Conservation (phyloP, 176 grass and related monocot species). For the Otatea glauca region DNA sequence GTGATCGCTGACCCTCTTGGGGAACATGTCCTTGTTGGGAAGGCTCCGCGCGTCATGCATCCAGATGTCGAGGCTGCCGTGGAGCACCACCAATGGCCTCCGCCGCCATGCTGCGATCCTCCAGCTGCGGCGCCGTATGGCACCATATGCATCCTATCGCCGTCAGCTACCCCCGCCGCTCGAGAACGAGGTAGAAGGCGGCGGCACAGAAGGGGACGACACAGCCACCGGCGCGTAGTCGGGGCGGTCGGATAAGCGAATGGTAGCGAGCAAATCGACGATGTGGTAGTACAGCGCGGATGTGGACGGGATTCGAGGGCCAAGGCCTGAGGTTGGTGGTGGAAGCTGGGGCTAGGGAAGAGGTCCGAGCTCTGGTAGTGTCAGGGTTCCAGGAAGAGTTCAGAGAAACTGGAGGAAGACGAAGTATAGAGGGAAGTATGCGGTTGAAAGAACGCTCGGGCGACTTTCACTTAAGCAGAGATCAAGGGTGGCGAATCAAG, state of each 20-base stretch:
- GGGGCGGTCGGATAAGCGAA: conserved; percentile 52
- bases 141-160: conserved; percentile 54
- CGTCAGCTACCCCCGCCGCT: conserved; percentile 27
- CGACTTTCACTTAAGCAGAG: too few species aligned
- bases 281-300: conserved; percentile 57
- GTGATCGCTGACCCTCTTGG: conserved; percentile 63
- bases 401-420: too few species aligned
- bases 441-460: too few species aligned
- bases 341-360: conserved; percentile 49
- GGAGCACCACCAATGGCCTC: conserved; percentile 71
- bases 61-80: conserved; percentile 79
- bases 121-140: conserved; percentile 28
- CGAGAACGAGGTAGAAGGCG: conserved; percentile 38
- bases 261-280: conserved; percentile 57
- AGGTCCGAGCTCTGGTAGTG: conserved; percentile 36
- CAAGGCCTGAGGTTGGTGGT: conserved; percentile 21
- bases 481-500: too few species aligned
- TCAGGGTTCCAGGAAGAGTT: too few species aligned
- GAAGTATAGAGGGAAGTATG: too few species aligned
- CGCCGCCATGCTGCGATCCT: conserved; percentile 42
- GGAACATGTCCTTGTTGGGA: conserved; percentile 89
- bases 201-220: conserved; percentile 31
- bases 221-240: neutral
- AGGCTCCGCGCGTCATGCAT: conserved; percentile 63
- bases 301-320: conserved; percentile 12